phyloP scores from a whole-genome alignment of 257 asterid species.

The Salvia rosmarinus region DNA sequence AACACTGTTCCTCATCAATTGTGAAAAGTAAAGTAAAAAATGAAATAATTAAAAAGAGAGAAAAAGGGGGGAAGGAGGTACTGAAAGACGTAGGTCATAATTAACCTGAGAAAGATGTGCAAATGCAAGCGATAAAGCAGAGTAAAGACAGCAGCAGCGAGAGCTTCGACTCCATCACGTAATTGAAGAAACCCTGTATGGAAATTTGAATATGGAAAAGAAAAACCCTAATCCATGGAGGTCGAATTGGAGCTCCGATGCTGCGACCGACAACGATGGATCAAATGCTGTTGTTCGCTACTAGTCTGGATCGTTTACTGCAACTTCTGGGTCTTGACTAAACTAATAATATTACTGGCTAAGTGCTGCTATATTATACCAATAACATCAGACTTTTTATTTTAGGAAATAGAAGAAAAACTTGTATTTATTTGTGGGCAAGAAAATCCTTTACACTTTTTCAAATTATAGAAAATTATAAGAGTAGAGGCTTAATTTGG shows the following conservation, averaged over 20 bases:
- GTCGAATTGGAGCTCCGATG: slow-evolving; percentile 36
- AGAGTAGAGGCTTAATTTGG: too few relatives aligned
- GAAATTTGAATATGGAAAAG: slow-evolving; percentile 26
- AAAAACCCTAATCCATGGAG: slow-evolving; percentile 65
- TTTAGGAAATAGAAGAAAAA: background rate
- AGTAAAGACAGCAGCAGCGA: slow-evolving; percentile 40
- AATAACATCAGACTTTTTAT: background rate
- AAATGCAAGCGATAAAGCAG: slow-evolving; percentile 47
- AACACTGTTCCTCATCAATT: background rate
- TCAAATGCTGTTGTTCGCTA: background rate
- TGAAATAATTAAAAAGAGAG: background rate
- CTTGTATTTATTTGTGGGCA: too few relatives aligned
- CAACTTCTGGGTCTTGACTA: slow-evolving; percentile 13
- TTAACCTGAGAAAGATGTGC: slow-evolving; percentile 58
- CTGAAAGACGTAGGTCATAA: background rate
- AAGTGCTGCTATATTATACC: background rate
- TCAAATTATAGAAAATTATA: too few relatives aligned
- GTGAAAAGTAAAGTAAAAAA: background rate
- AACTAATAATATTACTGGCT: background rate
- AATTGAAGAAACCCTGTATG: background rate
- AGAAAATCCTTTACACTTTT: too few relatives aligned
- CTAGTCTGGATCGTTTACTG: slow-evolving; percentile 7
- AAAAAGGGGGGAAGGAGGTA: background rate
- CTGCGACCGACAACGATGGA: slow-evolving; percentile 10
- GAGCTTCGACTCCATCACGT: slow-evolving; percentile 59